These are phyloP conservation scores for Scopulariopsis brevicaulis DNA, from an alignment of 2,329 filamentous ascomycete species.

Conservation along the genomic window DNA sequence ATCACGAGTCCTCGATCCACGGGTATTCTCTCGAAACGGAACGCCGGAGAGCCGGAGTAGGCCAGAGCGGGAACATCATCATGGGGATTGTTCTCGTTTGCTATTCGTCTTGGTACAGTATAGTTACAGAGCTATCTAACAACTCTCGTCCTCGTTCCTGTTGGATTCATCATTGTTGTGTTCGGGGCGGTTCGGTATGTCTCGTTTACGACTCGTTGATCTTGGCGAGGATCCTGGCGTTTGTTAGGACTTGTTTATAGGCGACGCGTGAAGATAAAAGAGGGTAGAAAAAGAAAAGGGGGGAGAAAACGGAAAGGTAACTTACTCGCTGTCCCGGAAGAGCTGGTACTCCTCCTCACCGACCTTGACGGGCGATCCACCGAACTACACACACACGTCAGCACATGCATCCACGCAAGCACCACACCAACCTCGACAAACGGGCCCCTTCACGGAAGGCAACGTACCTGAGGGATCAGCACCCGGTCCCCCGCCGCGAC, in stretches of 20 bases:
- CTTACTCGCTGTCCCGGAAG: conserved; percentile 97
- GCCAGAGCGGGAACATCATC: background rate
- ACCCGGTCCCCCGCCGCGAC: conserved; percentile 82
- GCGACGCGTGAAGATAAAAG: background rate
- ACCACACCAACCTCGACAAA: background rate
- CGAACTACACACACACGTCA: conserved; percentile 53
- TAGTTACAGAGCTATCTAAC: background rate
- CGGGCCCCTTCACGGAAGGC: no score
- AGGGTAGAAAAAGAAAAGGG: background rate
- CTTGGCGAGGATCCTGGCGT: conserved; percentile 81
- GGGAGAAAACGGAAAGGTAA: conserved; percentile 14
- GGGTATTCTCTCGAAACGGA: background rate
- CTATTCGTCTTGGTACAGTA: background rate
- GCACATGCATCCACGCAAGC: background rate
- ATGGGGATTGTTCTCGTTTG: background rate
- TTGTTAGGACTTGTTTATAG: background rate
- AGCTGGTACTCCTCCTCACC: conserved; percentile 93
- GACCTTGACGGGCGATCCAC: conserved; percentile 91
- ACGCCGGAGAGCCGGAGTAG: background rate
- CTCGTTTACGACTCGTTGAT: conserved; percentile 43
- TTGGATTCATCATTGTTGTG: background rate
- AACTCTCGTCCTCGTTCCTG: background rate
- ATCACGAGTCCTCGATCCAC: background rate
- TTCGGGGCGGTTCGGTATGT: background rate
- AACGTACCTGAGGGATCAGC: conserved; percentile 80